Evolutionary conservation across 2,329 filamentous ascomycete species (phyloP).

Genomic region (Chrysoporthe cubensis): DNA sequence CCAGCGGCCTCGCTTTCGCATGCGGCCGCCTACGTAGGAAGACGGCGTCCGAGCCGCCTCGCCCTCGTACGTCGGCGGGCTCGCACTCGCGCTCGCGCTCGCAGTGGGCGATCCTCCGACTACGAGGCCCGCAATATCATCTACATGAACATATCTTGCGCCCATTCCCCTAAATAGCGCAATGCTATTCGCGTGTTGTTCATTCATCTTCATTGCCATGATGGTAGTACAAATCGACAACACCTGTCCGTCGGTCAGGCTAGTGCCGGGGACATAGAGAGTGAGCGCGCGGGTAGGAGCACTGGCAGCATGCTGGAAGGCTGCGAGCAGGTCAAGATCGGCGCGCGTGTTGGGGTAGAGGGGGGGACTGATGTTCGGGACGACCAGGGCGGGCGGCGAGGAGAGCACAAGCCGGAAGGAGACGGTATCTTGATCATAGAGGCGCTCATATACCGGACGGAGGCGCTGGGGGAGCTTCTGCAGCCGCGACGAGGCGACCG

Average conservation of each 20-base stretch:
- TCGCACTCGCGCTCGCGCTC: conserved; percentile 1
- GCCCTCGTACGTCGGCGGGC: not conserved
- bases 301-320: not conserved
- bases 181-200: not conserved
- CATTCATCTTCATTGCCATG: not conserved
- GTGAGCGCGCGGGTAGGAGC: not conserved
- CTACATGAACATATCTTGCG: not conserved
- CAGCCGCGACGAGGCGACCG: not conserved
- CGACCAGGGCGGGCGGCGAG: not conserved
- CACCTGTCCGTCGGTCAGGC: not conserved
- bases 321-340: not conserved
- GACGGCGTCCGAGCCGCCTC: too few relatives aligned
- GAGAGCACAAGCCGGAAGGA: not conserved
- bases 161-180: not conserved
- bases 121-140: not conserved
- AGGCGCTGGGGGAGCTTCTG: not conserved
- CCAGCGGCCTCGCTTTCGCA: too few relatives aligned
- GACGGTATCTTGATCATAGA: not conserved
- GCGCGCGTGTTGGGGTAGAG: not conserved
- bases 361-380: not conserved
- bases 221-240: not conserved
- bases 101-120: not conserved
- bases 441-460: not conserved
- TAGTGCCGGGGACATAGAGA: not conserved
- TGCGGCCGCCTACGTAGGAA: too few relatives aligned